Conservation (phyloP, 768 basidiomycete species). For the Leccinum rimulosum region DNA sequence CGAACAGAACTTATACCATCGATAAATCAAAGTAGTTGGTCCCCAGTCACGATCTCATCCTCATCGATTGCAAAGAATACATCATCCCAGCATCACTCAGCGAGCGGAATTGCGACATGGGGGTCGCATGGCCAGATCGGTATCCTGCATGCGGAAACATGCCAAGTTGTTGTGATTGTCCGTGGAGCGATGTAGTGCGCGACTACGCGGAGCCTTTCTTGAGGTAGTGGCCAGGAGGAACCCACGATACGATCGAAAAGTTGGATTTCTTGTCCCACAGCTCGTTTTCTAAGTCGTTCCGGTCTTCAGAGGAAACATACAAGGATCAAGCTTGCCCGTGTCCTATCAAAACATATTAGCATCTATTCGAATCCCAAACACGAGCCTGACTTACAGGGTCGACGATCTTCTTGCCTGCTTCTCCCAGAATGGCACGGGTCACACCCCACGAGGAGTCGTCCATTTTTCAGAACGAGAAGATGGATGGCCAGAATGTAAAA, state of each 20-base stretch:
- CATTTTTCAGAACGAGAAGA: slow-evolving; percentile 95
- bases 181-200: slow-evolving; percentile 76
- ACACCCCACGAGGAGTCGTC: slow-evolving; percentile 97
- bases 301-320: too few species aligned
- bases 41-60: slow-evolving; percentile 62
- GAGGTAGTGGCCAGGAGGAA: too few species aligned
- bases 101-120: slow-evolving; percentile 44
- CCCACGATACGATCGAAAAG: too few species aligned
- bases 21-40: slow-evolving; percentile 82
- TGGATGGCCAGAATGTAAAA: slow-evolving; percentile 95
- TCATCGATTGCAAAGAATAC: slow-evolving; percentile 61
- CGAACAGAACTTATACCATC: too few species aligned
- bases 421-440: too few species aligned
- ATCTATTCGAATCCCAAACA: too few species aligned
- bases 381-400: too few species aligned
- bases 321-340: too few species aligned
- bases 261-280: too few species aligned
- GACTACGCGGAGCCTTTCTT: slow-evolving; percentile 79
- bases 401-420: too few species aligned
- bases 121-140: slow-evolving; percentile 76
- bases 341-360: too few species aligned
- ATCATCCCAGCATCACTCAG: slow-evolving; percentile 37
- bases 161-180: slow-evolving; percentile 65
- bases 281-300: too few species aligned
- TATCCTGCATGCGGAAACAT: slow-evolving; percentile 61